Evolutionary conservation across 768 basidiomycete genomes (phyloP), one percentile per base, ranked within the genome.

Genomic region (Udeniomyces megalosporus): DNA sequence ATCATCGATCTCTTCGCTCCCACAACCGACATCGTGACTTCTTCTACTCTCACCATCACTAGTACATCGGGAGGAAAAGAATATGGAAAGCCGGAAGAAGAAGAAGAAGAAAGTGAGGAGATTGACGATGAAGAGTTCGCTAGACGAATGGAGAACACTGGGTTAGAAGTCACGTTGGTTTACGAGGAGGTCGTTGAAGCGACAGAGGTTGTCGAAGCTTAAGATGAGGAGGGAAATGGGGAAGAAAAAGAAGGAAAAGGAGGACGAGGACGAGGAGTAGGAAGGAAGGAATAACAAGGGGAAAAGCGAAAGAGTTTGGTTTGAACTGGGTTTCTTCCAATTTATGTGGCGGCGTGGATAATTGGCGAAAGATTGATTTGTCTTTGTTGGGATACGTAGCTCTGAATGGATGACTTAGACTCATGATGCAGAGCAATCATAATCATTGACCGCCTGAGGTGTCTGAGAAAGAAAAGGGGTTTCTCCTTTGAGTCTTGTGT

Each of bases 101-200:
- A 29, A 1, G 60, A 61, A 26, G 51, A 35, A 1, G 52, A 55
- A 26, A 32, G 31, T 26, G 60, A 42, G 29, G 52, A 44, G 34
- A 44, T 50, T 22, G 60, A 44, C 15, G 51, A 61, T 29, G 51
- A 60, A 29, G 50, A 46, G 29, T 28, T 54, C 17, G 24, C 44
- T 26, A 46, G 42, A 4, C 32, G 50, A 26, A 53, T 61, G 60
- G 60, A 61, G 46, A 47, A 34, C 46, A 32, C 28, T 0, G 60
- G 60, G 8, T 29, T 61, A 42, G 60, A 61, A 45, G 44, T 61
- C 17, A 49, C 51, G 29, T 42, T 61, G 51, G 60, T 61, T 22
- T 61, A 61, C 24, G 60, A 61, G 52, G 52, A 61, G 60, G 60
- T 53, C 15, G 45, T 45, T 11, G 48, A 60, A 45, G 35, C 59